Conservation (phyloP, 2,329 filamentous ascomycete species). For the Calonectria multiphialidica region DNA sequence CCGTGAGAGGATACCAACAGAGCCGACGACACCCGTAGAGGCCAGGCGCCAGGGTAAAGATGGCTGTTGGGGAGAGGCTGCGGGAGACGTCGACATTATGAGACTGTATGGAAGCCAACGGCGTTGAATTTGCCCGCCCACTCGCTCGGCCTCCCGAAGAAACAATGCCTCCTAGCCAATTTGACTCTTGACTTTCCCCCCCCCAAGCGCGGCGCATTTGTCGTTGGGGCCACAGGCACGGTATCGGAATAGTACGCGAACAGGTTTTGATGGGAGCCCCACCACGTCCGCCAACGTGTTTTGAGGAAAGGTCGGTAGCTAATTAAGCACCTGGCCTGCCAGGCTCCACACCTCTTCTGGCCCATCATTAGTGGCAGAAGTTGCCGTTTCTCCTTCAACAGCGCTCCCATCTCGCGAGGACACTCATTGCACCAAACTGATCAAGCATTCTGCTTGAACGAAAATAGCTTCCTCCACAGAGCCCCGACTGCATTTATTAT, state of each 20-base stretch:
- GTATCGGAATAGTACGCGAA: background rate
- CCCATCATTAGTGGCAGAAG: background rate
- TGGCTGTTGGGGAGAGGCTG: slow-evolving; percentile 56
- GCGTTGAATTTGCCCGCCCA: slow-evolving; percentile 1
- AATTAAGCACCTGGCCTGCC: background rate
- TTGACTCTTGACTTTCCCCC: background rate
- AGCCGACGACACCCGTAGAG: slow-evolving; percentile 81
- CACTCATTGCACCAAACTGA: background rate
- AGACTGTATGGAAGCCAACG: background rate
- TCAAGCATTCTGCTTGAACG: too few species aligned
- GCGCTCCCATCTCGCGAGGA: background rate
- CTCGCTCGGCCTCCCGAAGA: slow-evolving; percentile 4
- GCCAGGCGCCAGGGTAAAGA: slow-evolving; percentile 77
- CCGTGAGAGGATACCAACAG: slow-evolving; percentile 77
- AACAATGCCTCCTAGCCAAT: background rate
- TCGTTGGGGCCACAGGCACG: background rate
- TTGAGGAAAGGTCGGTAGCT: background rate
- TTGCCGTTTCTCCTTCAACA: background rate
- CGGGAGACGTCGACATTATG: slow-evolving; percentile 38
- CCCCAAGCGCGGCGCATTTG: background rate
- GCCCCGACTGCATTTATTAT: background rate
- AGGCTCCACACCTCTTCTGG: background rate
- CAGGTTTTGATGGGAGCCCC: slow-evolving; percentile 8
- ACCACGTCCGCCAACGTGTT: background rate
- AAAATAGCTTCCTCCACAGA: background rate